Evolutionary conservation across 2,329 filamentous ascomycete species (phyloP).

Genomic region (Xylaria sp.): DNA sequence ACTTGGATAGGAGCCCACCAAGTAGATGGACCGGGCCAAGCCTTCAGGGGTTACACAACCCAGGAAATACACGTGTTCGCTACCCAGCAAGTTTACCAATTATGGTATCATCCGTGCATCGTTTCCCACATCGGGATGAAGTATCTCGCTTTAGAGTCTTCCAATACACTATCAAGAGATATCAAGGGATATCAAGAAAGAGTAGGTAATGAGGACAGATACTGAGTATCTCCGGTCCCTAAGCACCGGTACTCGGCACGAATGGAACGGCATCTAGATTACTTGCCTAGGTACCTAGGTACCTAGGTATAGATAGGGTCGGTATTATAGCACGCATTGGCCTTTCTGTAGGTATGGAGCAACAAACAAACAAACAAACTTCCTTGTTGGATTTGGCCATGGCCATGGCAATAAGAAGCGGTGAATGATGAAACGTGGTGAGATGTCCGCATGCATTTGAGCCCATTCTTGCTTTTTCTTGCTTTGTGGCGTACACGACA

Average conservation of each 20-base stretch:
- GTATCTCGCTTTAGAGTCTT: background rate
- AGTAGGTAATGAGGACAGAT: no score
- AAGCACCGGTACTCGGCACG: no score
- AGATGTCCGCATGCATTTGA: background rate
- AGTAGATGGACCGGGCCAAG: constrained; percentile 7
- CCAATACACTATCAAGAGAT: no score
- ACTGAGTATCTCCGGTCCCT: no score
- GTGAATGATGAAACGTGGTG: background rate
- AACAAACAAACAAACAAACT: constrained; percentile 8
- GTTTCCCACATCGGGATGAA: no score
- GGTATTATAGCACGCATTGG: no score
- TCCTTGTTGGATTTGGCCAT: background rate
- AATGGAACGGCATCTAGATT: no score
- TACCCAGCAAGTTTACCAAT: background rate
- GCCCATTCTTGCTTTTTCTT: background rate
- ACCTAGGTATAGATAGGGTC: no score
- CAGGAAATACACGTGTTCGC: background rate
- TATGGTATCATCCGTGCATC: no score
- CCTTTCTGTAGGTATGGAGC: background rate
- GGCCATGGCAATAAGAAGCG: background rate
- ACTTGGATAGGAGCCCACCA: constrained; percentile 6
- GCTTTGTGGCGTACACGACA: background rate
- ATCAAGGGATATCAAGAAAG: no score
- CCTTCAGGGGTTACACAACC: constrained; percentile 13
- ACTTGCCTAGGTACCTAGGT: no score